Evolutionary conservation across 257 asterid species (phyloP), one percentile per base, ranked within the genome.

Genomic region (Gentiana straminea): DNA sequence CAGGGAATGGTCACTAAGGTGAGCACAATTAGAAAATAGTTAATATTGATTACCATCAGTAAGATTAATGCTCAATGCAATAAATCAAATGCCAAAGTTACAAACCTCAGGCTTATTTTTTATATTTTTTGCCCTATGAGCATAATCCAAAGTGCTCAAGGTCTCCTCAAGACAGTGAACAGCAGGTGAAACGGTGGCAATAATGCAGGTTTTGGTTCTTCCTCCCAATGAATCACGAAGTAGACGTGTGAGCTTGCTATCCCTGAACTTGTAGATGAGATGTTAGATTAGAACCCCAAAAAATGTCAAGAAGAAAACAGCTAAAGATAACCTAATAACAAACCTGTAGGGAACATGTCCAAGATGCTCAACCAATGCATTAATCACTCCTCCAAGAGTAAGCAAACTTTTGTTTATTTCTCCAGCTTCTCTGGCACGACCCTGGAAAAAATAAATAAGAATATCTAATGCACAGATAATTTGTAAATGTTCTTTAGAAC

Each of bases 121-220:
- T 69, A 88, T 88, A 68, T 88, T 76, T 66, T 88, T 88, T 15
- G 97, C 97, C 76, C 95, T 73, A 70, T 82, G 91, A 6, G 97
- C 97, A 64, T 88, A 88, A 70, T 88, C 97, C 64, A 88, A 65
- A 3, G 97, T 88, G 75, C 97, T 88, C 61, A 88, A 75, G 55
- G 95, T 88, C 76, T 88, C 97, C 82, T 88, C 95, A 49, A 88
- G 82, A 70, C 95, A 81, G 73, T 84, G 95, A 65, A 88, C 91
- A 59, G 97, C 94, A 15, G 95, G 95, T 70, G 97, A 84, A 44
- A 88, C 89, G 4, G 97, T 88, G 62, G 97, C 95, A 57, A 88
- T 88, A 33, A 88, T 85, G 55, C 95, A 85, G 4, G 95, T 88
- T 69, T 88, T 88, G 61, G 97, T 88, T 73, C 94, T 73, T 65